Evolutionary conservation across 2,329 filamentous ascomycete genomes (phyloP).

Genomic region (Aspergillus phoenicis): DNA sequence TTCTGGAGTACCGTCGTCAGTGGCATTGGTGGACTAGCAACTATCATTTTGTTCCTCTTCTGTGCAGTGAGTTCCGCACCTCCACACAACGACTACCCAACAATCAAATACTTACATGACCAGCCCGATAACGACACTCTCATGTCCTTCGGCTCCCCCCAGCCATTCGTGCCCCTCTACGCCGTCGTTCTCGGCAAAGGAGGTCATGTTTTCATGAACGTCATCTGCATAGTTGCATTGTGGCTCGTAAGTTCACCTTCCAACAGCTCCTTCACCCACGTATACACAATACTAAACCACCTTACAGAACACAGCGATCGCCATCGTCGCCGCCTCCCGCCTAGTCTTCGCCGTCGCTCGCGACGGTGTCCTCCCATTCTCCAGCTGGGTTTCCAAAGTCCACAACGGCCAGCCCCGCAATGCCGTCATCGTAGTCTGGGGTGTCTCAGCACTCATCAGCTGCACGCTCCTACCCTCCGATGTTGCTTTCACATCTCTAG

Average conservation of each 20-base stretch:
- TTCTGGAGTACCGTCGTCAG: conserved; percentile 63
- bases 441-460: conserved; percentile 56
- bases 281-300: background rate
- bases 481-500: conserved; percentile 57
- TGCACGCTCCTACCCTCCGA: conserved; percentile 62
- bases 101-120: conserved; percentile 1
- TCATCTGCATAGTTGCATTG: conserved; percentile 56
- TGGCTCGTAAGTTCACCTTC: conserved; percentile 50
- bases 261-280: background rate
- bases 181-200: conserved; percentile 58
- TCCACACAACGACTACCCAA: background rate
- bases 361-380: conserved; percentile 63
- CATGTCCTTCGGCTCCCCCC: conserved; percentile 57
- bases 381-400: conserved; percentile 59
- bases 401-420: conserved; percentile 61
- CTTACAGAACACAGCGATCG: conserved; percentile 59
- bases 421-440: conserved; percentile 62
- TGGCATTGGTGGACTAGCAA: conserved; percentile 57
- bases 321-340: conserved; percentile 62
- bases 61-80: conserved; percentile 49
- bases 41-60: conserved; percentile 63
- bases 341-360: conserved; percentile 65
- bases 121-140: conserved; percentile 55
- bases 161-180: conserved; percentile 63
- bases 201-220: conserved; percentile 63